phyloP scores from a whole-genome alignment of 1,284 basidiomycete genomes.

The Ganoderma meredithae region DNA sequence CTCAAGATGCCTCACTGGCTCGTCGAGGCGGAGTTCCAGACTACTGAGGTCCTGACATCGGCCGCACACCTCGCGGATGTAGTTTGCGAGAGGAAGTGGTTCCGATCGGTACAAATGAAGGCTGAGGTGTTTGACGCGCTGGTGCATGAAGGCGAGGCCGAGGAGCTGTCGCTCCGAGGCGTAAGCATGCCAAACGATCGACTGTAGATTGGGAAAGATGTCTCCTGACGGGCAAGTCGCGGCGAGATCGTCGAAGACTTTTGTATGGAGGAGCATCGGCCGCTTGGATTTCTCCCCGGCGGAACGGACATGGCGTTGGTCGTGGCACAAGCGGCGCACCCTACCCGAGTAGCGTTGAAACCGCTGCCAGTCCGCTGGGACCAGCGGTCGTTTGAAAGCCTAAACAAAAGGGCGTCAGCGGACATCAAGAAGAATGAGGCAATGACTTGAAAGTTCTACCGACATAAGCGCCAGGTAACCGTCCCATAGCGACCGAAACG shows the following conservation, averaged over 20 bases:
- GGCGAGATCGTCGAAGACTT: conserved; percentile 55
- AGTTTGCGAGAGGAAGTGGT: conserved; percentile 37
- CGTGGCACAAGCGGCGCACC: conserved; percentile 49
- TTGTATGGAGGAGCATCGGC: conserved; percentile 35
- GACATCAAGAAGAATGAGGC: background rate
- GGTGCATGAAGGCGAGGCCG: conserved; percentile 50
- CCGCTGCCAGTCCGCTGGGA: conserved; percentile 59
- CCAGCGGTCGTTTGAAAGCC: conserved; percentile 52
- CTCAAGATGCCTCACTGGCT: conserved; percentile 45
- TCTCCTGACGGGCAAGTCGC: conserved; percentile 57
- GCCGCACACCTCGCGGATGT: conserved; percentile 53
- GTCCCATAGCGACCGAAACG: conserved; percentile 12
- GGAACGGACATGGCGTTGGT: conserved; percentile 26
- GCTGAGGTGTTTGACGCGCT: conserved; percentile 44
- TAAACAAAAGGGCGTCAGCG: conserved; percentile 32
- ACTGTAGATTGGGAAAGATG: conserved; percentile 62
- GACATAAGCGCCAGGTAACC: conserved; percentile 27
- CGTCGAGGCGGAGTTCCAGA: conserved; percentile 50
- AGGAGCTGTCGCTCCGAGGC: conserved; percentile 38
- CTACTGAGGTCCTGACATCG: conserved; percentile 54
- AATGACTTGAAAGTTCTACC: conserved; percentile 14
- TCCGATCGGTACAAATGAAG: conserved; percentile 38
- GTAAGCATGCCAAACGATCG: conserved; percentile 49
- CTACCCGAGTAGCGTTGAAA: conserved; percentile 62
- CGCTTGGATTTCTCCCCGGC: conserved; percentile 27